A percentile compares a stretch with the other conserved stretches of the same genome.
Evolutionary conservation across 2,329 filamentous ascomycete genomes (phyloP).

Genomic region (Gliomastix tumulicola): DNA sequence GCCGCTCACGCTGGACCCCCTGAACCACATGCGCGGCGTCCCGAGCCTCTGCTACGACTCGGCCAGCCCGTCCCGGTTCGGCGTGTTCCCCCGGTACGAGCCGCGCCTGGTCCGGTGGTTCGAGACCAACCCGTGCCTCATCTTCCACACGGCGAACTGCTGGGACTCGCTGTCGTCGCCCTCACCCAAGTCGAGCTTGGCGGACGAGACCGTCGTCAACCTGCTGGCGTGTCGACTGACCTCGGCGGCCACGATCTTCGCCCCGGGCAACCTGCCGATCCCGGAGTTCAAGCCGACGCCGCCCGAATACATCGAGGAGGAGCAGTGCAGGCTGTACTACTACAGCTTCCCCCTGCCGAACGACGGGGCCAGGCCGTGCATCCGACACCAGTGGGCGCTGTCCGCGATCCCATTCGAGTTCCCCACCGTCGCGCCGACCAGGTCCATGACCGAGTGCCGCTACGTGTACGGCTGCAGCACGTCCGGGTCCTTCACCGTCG

Average conservation of each 20-base stretch:
- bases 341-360: slow-evolving; percentile 48
- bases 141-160: slow-evolving; percentile 66
- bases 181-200: slow-evolving; percentile 13
- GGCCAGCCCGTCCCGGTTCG: slow-evolving; percentile 51
- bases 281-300: slow-evolving; percentile 28
- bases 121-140: slow-evolving; percentile 59
- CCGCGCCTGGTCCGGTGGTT: slow-evolving; percentile 58
- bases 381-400: slow-evolving; percentile 58
- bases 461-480: slow-evolving; percentile 65
- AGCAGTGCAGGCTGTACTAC: slow-evolving; percentile 65
- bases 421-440: slow-evolving; percentile 47
- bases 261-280: slow-evolving; percentile 52
- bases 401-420: slow-evolving; percentile 63
- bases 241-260: slow-evolving; percentile 57
- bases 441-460: slow-evolving; percentile 48
- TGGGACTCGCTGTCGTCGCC: too few relatives aligned
- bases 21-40: slow-evolving; percentile 49
- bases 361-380: slow-evolving; percentile 17
- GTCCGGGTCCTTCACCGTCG: slow-evolving; percentile 47
- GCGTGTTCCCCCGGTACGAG: slow-evolving; percentile 56
- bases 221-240: slow-evolving; percentile 62
- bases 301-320: slow-evolving; percentile 41
- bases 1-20: slow-evolving; percentile 57
- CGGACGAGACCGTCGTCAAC: slow-evolving; percentile 37
- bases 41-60: slow-evolving; percentile 55